Percentiles rank a stretch among this genome's conserved stretches.
Conservation (phyloP, 345 rosid species). For the Eucalyptus fibrosa region DNA sequence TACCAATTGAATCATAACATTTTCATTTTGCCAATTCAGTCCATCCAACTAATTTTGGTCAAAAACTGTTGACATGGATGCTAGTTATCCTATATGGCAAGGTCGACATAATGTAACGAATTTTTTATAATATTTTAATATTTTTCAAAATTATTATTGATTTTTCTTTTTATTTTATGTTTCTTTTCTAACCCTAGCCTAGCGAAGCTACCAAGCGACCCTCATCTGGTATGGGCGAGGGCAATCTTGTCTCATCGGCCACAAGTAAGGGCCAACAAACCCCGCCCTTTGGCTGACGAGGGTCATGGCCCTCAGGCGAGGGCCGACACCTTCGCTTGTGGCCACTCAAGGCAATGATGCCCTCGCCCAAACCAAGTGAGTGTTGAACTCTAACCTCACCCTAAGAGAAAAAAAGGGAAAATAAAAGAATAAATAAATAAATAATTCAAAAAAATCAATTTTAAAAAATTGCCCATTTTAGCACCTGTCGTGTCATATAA, state of each 20-base stretch:
- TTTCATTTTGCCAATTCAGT: not conserved
- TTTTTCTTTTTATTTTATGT: too few relatives aligned
- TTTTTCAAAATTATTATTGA: not conserved
- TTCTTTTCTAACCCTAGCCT: not conserved
- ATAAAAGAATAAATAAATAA: too few relatives aligned
- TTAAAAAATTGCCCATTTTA: too few relatives aligned
- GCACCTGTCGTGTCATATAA: rapidly evolving
- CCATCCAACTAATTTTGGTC: rapidly evolving
- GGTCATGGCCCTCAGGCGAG: too few relatives aligned
- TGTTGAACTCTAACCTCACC: not conserved
- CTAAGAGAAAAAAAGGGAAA: not conserved
- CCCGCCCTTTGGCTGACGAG: rapidly evolving
- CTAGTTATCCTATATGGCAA: not conserved
- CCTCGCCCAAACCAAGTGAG: rapidly evolving
- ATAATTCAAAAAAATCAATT: too few relatives aligned
- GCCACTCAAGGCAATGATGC: not conserved
- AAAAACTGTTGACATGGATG: rapidly evolving
- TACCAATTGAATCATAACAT: not conserved
- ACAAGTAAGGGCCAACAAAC: too few relatives aligned
- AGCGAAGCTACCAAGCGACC: rapidly evolving
- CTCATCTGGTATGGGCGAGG: too few relatives aligned
- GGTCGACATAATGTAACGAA: rapidly evolving
- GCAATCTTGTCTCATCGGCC: too few relatives aligned
- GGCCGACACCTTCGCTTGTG: not conserved
- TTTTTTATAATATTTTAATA: too few relatives aligned